Evolutionary conservation across 495 filamentous ascomycete species (phyloP), one percentile per base, ranked within the genome.

Genomic region (Penicillium paxilli): DNA sequence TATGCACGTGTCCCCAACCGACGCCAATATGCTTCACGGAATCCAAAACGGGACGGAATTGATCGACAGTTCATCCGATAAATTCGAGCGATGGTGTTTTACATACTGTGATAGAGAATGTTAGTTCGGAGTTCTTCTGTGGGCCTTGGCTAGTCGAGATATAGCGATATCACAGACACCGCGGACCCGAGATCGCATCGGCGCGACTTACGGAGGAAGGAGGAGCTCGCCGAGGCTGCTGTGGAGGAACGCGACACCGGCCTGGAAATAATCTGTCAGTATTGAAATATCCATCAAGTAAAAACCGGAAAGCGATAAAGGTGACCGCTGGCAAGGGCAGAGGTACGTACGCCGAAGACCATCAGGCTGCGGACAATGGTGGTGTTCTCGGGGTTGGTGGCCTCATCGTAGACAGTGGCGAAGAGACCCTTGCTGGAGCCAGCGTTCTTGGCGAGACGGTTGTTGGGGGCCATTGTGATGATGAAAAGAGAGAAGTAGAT

Each of bases 181-280:
- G n/a, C n/a, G n/a, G n/a, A n/a, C n/a, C n/a, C n/a, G n/a, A n/a
- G n/a, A 30, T 30, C 26, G 26, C 26, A 30, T 30, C 26, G 26
- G 26, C 12, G 26, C 26, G 26, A 78, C 82, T 80, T 72, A 91
- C 84, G 85, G 84, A 62, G 88, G 87, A 49, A 90, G 78, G 51
- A 91, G 76, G 64, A 87, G 77, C 74, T 90, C 87, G 79, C 81
- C 80, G 81, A 86, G 87, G 63, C 82, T 84, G 75, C 85, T 88
- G 64, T 85, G 79, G 57, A 91, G 75, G 75, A 91, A 88, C 44
- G 87, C 83, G 42, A 91, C 80, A 54, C 86, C 86, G 58, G 79
- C 83, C 87, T 91, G 60, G 14, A 64, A 38, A 32, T 7, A 21
- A 37, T 52, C 16, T 26, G 45, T 67, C 56, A 70, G 64, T 38